Conservation (phyloP, 2,329 filamentous ascomycete genomes). For the Penicillium occitanis region DNA sequence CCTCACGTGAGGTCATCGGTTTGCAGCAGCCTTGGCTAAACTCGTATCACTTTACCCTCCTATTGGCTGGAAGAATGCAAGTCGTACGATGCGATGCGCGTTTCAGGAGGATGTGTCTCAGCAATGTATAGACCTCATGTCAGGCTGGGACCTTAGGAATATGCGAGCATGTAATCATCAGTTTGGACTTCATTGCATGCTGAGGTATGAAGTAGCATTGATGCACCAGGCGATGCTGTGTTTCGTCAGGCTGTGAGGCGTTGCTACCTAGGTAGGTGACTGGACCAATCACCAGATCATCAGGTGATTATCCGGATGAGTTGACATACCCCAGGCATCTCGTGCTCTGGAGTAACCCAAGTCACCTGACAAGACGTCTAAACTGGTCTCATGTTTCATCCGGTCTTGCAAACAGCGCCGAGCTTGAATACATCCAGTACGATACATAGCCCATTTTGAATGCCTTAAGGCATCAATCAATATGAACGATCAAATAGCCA, state of each 20-base stretch:
- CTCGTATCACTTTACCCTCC: neutral
- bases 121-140: neutral
- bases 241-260: neutral
- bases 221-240: neutral
- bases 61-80: neutral
- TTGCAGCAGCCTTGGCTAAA: neutral
- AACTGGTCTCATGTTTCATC: neutral
- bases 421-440: too few species aligned
- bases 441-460: neutral
- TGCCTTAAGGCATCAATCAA: neutral
- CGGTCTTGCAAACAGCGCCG: neutral
- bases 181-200: neutral
- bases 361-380: neutral
- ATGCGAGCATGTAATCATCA: neutral
- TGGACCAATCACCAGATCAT: constrained; percentile 3
- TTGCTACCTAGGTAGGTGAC: neutral
- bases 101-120: constrained; percentile 8
- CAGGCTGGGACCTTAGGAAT: too few species aligned
- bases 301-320: constrained; percentile 9
- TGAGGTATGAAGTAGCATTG: neutral
- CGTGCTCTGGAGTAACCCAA: constrained; percentile 1
- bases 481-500: neutral
- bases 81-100: constrained; percentile 5
- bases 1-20: neutral
- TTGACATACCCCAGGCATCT: neutral